phyloP scores from a whole-genome alignment of 73 alveolate genomes.

The Paramecium sexaurelia region DNA sequence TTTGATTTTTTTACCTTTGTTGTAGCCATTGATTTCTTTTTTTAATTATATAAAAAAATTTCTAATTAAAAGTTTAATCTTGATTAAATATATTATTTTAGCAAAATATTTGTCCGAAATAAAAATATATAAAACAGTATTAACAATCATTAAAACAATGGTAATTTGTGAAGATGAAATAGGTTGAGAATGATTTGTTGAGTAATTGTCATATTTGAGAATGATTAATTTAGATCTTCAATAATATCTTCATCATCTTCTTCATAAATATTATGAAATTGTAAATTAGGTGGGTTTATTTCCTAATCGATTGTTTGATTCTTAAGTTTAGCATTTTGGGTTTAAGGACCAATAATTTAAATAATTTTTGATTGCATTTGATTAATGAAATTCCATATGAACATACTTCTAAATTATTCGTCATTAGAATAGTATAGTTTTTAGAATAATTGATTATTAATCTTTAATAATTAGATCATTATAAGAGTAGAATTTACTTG shows the following conservation, averaged over 20 bases:
- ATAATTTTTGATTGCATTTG: neutral
- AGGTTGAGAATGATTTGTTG: neutral
- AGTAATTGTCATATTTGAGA: neutral
- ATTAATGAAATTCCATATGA: slow-evolving; percentile 4
- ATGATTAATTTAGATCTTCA: neutral
- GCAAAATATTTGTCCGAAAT: no score
- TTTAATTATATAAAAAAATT: slow-evolving; percentile 21
- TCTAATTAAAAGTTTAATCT: neutral
- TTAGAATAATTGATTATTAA: neutral
- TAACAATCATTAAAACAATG: neutral
- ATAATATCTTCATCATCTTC: neutral
- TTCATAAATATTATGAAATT: neutral
- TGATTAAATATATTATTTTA: neutral
- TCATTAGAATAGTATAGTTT: neutral
- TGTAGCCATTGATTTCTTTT: slow-evolving; percentile 59
- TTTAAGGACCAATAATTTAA: neutral
- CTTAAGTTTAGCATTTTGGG: neutral
- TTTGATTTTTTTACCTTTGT: slow-evolving; percentile 58
- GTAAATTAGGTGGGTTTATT: neutral
- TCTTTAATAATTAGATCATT: neutral
- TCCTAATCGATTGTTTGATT: neutral
- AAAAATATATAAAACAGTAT: no score
- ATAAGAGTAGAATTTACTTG: neutral
- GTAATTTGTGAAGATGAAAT: neutral
- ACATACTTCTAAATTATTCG: neutral